Conservation (phyloP, 2,329 filamentous ascomycete species). For the Hymenoscyphus albidus region DNA sequence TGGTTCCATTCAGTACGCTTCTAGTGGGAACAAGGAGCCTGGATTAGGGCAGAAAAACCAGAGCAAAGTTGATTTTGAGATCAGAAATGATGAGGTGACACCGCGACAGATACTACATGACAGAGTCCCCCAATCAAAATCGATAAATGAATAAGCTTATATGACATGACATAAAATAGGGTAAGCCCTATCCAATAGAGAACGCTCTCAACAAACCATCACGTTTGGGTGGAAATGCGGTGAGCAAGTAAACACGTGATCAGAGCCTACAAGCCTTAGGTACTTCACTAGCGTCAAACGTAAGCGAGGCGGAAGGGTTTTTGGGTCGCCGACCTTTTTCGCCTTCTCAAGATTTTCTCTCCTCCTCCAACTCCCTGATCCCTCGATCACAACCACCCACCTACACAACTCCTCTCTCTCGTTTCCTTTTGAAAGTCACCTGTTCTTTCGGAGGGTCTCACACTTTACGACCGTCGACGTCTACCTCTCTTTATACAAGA, state of each 20-base stretch:
- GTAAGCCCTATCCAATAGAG: neutral
- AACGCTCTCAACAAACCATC: neutral
- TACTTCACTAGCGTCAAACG: neutral
- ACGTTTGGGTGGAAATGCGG: neutral
- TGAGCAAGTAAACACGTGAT: neutral
- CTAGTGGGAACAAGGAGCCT: too few relatives aligned
- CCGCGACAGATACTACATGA: too few relatives aligned
- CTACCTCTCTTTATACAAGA: constrained; percentile 8
- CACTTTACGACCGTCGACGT: neutral
- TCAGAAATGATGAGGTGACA: too few relatives aligned
- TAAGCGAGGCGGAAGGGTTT: constrained; percentile 3
- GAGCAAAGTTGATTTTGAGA: too few relatives aligned
- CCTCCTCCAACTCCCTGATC: constrained; percentile 18
- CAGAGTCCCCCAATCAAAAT: too few relatives aligned
- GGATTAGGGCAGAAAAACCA: too few relatives aligned
- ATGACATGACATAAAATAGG: neutral
- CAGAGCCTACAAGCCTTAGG: neutral
- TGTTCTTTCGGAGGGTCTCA: constrained; percentile 40
- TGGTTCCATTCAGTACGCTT: too few relatives aligned
- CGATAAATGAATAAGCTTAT: too few relatives aligned
- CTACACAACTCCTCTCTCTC: constrained; percentile 23
- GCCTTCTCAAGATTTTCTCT: constrained; percentile 28
- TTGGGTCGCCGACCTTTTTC: constrained; percentile 21
- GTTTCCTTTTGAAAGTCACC: constrained; percentile 44
- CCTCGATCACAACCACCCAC: constrained; percentile 19